Evolutionary conservation across 371 early-diverging fungal species (phyloP), one percentile per base, ranked within the genome.

Genomic region (Mucor indicus): DNA sequence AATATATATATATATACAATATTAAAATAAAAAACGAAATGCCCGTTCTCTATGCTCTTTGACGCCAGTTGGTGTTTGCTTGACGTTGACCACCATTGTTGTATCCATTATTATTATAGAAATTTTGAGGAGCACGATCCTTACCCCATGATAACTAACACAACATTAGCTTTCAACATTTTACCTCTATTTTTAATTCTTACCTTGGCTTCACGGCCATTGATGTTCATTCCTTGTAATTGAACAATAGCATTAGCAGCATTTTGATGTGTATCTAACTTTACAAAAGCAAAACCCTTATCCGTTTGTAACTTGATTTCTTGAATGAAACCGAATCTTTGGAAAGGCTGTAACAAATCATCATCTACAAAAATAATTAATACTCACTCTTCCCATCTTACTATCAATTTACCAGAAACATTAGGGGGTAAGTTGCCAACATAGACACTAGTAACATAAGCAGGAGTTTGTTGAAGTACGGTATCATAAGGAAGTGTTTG

Each of bases 231-330:
- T 12, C 90, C 90, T 66, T 90, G 84, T 44, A 93, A 75, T 38
- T 85, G 72, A 49, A 82, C 79, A 60, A 95, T 95, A 15, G 95
- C 90, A 45, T 79, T 78, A 9, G 94, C 85, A 13, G 95, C 95
- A 65, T 85, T 84, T 55, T 90, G 91, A 59, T 95, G 95, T 8
- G 91, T 79, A 61, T 92, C 92, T 61, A 95, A 84, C 85, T 87
- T 90, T 49, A 94, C 80, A 68, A 94, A 94, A 12, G 89, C 93
- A 63, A 85, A 93, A 4, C 94, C 94, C 46, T 89, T 86, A 48
- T 94, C 95, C n/a, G 84, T 74, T 67, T 93, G 94, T 60, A 93
- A 72, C 42, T 90, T 80, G 41, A 91, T 60, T 51, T 93, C 93
- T 30, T 84, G 61, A 21, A 92, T 77, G 53, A 72, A 80, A 4